Evolutionary conservation across 2,329 filamentous ascomycete genomes (phyloP), one percentile per base, ranked within the genome.

Genomic region (Fusarium camptoceras): DNA sequence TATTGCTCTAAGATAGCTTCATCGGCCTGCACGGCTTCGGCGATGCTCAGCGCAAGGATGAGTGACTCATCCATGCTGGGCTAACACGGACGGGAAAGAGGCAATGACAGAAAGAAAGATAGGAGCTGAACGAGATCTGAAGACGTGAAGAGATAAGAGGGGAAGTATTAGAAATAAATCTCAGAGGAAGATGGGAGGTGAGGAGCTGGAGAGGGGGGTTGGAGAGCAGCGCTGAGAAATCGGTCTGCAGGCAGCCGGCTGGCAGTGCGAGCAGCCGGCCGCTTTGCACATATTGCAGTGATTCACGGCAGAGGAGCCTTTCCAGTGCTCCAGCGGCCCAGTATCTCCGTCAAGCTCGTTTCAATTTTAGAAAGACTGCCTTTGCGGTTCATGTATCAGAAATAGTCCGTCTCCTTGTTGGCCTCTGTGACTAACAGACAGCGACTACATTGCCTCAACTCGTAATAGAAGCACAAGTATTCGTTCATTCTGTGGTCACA

Each of bases 1-100:
- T 48, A 11, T 3, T 44, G 1, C 3, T 28, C 22, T 5, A 60
- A 42, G 0, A 60, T 12, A 0, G 5, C 22, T 0, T 27, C 58
- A 0, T 60, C 58, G 4, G 27, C 7, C 2, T 60, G 42, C 1
- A 42, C 27, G 0, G 34, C 58, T 2, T 34, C 8, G 0, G 58
- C 58, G 0, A 60, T 27, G 31, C 58, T 59, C 0, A 49, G 11
- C 0, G 58, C 54, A n/a, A 59, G 28, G 11, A n/a, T 18, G 1
- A 3, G 14, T 37, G 27, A 31, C 0, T 18, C 2, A 5, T 22
- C 56, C 54, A 15, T 34, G 6, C 30, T 41, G 48, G 7, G 15
- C 2, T 16, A 2, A 30, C 20, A 3, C 27, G 20, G 12, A 22
- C 2, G 20, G 12, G 46, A 4, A 22, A 2, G 28, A 22, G 28